A percentile compares a stretch with the other conserved stretches of the same genome.
Evolutionary conservation across 768 basidiomycete species (phyloP).

Genomic region (Suillus sp.): DNA sequence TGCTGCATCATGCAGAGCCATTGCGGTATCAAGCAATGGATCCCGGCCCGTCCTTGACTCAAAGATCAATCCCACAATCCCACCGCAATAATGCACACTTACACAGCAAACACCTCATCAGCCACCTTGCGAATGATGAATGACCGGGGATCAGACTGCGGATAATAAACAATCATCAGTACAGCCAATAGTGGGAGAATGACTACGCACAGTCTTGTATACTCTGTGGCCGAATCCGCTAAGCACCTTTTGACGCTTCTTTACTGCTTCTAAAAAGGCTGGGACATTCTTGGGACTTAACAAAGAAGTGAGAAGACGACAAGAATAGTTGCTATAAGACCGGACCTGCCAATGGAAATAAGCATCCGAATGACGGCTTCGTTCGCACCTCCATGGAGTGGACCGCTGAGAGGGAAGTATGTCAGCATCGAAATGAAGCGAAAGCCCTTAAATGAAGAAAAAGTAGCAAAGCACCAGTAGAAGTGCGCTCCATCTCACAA

Average conservation of each 20-base stretch:
- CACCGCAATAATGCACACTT: slow-evolving; percentile 27
- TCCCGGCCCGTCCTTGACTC: slow-evolving; percentile 75
- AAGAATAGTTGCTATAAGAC: slow-evolving; percentile 2
- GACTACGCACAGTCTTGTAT: slow-evolving; percentile 65
- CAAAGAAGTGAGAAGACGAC: slow-evolving; percentile 1
- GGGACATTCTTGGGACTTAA: slow-evolving; percentile 80
- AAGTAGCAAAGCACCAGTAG: neutral
- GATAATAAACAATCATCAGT: neutral
- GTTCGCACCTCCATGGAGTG: slow-evolving; percentile 74
- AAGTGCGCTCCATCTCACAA: neutral
- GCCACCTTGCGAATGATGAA: slow-evolving; percentile 90
- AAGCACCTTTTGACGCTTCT: slow-evolving; percentile 83
- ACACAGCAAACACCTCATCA: slow-evolving; percentile 91
- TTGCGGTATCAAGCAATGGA: slow-evolving; percentile 84
- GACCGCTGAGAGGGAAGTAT: slow-evolving; percentile 15
- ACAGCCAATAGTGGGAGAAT: slow-evolving; percentile 2
- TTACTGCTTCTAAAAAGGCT: slow-evolving; percentile 83
- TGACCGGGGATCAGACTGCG: slow-evolving; percentile 85
- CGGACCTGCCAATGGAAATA: slow-evolving; percentile 80
- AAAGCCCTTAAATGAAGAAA: neutral
- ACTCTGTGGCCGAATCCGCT: slow-evolving; percentile 90
- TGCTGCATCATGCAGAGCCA: slow-evolving; percentile 84
- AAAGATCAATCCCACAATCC: neutral
- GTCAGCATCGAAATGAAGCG: neutral
- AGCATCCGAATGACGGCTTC: slow-evolving; percentile 96